Evolutionary conservation across 2,329 filamentous ascomycete genomes (phyloP).

Genomic region (Penicillium sp.): DNA sequence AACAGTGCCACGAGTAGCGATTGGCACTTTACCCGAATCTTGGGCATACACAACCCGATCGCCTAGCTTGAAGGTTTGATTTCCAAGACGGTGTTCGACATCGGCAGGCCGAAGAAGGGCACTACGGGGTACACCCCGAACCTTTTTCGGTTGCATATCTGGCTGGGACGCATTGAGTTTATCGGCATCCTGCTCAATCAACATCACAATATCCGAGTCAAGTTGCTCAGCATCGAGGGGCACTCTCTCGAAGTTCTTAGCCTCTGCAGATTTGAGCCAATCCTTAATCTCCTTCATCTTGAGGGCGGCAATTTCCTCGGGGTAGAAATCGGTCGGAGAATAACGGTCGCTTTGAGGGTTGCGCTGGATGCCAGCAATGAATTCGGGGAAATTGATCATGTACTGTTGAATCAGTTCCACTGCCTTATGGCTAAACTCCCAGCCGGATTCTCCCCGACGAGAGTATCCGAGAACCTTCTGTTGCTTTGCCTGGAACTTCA

Average conservation of each 20-base stretch:
- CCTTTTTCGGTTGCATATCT: constrained; percentile 55
- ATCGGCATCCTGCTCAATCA: constrained; percentile 70
- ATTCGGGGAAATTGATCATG: constrained; percentile 89
- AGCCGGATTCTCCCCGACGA: constrained; percentile 72
- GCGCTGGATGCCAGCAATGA: constrained; percentile 76
- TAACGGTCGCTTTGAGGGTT: constrained; percentile 81
- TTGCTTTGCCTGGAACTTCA: constrained; percentile 94
- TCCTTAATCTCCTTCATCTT: constrained; percentile 88
- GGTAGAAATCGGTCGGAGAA: constrained; percentile 77
- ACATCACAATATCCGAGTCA: constrained; percentile 77
- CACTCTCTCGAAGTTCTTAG: constrained; percentile 88
- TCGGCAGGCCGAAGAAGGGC: constrained; percentile 88
- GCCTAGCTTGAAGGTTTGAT: constrained; percentile 73
- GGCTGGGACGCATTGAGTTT: constrained; percentile 46
- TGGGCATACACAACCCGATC: constrained; percentile 90
- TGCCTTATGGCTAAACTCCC: constrained; percentile 88
- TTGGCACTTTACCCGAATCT: constrained; percentile 87
- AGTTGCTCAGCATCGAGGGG: constrained; percentile 93
- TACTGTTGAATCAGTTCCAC: constrained; percentile 74
- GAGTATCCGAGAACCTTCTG: constrained; percentile 94
- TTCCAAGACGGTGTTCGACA: constrained; percentile 82
- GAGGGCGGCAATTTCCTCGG: constrained; percentile 58
- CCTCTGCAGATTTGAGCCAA: constrained; percentile 86
- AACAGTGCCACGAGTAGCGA: constrained; percentile 85
- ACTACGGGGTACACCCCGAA: constrained; percentile 73